These are phyloP conservation scores for Xanthoceras sorbifolium DNA, from an alignment of 345 rosid genomes.

Conservation along the genomic window DNA sequence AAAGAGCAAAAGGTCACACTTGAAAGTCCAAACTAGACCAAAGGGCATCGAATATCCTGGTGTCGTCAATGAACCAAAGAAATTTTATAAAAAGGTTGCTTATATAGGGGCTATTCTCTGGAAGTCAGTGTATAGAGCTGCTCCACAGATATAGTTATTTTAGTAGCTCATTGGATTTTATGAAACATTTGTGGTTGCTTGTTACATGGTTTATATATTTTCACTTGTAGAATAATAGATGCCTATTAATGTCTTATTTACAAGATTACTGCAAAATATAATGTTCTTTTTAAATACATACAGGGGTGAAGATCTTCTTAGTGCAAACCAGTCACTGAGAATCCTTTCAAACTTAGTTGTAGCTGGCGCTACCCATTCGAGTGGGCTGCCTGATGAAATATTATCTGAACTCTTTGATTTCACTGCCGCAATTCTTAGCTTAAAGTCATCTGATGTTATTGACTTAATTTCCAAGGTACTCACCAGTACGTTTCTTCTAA, in stretches of 20 bases:
- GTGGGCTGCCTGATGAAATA: conserved; percentile 61
- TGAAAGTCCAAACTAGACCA: conserved; percentile 1
- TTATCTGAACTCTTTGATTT: conserved; percentile 72
- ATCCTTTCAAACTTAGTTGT: conserved; percentile 84
- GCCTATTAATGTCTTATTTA: conserved; percentile 10
- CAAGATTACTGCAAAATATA: conserved; percentile 17
- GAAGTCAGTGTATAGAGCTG: background rate
- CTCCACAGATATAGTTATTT: background rate
- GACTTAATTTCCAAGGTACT: conserved; percentile 78
- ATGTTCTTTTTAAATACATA: conserved; percentile 19
- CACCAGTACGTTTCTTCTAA: background rate
- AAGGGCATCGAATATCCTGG: background rate
- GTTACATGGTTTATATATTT: conserved; percentile 15
- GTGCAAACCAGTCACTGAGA: conserved; percentile 74
- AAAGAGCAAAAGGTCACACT: background rate
- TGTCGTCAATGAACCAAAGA: background rate
- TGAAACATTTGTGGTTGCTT: conserved; percentile 13
- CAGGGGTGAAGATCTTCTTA: conserved; percentile 75
- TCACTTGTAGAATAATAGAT: conserved; percentile 6
- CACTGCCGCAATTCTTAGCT: conserved; percentile 46
- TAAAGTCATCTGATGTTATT: conserved; percentile 58
- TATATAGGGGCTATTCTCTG: background rate
- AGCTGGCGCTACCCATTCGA: conserved; percentile 63
- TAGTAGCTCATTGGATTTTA: background rate
- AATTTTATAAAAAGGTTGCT: background rate